Conservation (phyloP, 139 green algal species). For the Nannochloris sp. region DNA sequence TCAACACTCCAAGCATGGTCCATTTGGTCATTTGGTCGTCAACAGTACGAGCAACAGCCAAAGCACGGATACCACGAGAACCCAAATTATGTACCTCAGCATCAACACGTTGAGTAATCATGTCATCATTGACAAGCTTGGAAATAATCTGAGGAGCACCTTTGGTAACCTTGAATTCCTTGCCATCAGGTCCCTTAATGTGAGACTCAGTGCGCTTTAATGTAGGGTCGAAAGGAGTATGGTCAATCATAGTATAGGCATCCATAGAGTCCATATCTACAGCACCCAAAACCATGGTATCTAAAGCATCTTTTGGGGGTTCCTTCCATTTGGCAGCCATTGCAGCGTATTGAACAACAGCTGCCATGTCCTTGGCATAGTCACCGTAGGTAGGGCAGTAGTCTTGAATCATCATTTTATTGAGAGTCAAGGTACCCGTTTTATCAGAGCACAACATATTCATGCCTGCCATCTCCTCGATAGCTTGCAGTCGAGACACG, state of each 20-base stretch:
- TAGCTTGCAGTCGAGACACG: slow-evolving; percentile 66
- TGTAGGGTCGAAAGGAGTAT: slow-evolving; percentile 81
- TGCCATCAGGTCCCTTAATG: slow-evolving; percentile 43
- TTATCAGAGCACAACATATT: slow-evolving; percentile 89
- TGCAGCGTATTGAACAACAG: slow-evolving; percentile 51
- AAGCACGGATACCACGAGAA: slow-evolving; percentile 63
- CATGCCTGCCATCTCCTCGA: slow-evolving; percentile 89
- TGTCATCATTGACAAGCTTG: slow-evolving; percentile 39
- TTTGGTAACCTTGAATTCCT: slow-evolving; percentile 69
- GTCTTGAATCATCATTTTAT: slow-evolving; percentile 86
- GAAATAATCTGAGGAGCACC: slow-evolving; percentile 42
- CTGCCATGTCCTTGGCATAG: slow-evolving; percentile 15
- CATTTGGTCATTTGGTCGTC: slow-evolving; percentile 40
- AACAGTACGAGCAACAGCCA: slow-evolving; percentile 52
- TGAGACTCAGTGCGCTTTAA: slow-evolving; percentile 76
- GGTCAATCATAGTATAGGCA: slow-evolving; percentile 48
- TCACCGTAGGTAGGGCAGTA: slow-evolving; percentile 59
- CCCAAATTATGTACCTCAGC: slow-evolving; percentile 54
- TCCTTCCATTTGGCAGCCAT: slow-evolving; percentile 82
- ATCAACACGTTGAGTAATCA: slow-evolving; percentile 29
- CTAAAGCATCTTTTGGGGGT: slow-evolving; percentile 73
- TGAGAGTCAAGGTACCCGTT: slow-evolving; percentile 82
- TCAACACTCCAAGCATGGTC: slow-evolving; percentile 72
- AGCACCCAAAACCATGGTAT: slow-evolving; percentile 67
- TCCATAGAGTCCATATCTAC: slow-evolving; percentile 45